Conservation (phyloP, 2,329 filamentous ascomycete genomes). For the Colletotrichum tofieldiae region DNA sequence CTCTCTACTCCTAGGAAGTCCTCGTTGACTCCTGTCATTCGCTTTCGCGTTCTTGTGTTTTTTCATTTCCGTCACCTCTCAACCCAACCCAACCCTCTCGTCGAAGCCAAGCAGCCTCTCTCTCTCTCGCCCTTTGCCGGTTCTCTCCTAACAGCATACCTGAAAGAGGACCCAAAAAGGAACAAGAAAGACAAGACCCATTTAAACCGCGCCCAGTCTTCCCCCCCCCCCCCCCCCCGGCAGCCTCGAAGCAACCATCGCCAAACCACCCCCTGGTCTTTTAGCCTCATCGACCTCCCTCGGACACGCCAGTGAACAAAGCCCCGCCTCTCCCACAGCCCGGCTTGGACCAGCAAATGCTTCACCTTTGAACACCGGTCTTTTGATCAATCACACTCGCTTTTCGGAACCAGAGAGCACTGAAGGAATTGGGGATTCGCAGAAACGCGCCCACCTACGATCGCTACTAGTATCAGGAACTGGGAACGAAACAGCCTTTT, state of each 20-base stretch:
- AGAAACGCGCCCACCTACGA: slow-evolving; percentile 50
- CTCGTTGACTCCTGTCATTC: slow-evolving; percentile 84
- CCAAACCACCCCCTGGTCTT: slow-evolving; percentile 28
- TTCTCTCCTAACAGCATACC: slow-evolving; percentile 39
- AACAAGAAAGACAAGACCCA: slow-evolving; percentile 2
- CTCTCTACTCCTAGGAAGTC: slow-evolving; percentile 72
- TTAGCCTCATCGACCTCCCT: slow-evolving; percentile 18
- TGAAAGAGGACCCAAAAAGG: slow-evolving; percentile 33
- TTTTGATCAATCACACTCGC: slow-evolving; percentile 52
- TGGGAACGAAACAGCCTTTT: slow-evolving; percentile 8
- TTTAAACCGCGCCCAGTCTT: background rate
- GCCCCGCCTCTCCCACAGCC: slow-evolving; percentile 1
- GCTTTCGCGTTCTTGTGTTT: slow-evolving; percentile 71
- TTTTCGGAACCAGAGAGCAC: slow-evolving; percentile 45
- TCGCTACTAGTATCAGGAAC: slow-evolving; percentile 55
- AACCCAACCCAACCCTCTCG: slow-evolving; percentile 46
- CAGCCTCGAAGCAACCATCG: slow-evolving; percentile 18
- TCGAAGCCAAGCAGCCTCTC: slow-evolving; percentile 44
- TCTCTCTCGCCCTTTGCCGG: slow-evolving; percentile 42
- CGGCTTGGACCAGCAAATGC: slow-evolving; percentile 36
- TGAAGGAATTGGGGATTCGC: slow-evolving; percentile 31
- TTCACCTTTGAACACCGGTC: slow-evolving; percentile 29
- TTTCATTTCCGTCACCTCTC: slow-evolving; percentile 52
- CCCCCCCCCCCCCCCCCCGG: too few relatives aligned
- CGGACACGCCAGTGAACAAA: slow-evolving; percentile 14